Evolutionary conservation across 1,284 basidiomycete species (phyloP).

Genomic region (Cutaneotrichosporon sp.): DNA sequence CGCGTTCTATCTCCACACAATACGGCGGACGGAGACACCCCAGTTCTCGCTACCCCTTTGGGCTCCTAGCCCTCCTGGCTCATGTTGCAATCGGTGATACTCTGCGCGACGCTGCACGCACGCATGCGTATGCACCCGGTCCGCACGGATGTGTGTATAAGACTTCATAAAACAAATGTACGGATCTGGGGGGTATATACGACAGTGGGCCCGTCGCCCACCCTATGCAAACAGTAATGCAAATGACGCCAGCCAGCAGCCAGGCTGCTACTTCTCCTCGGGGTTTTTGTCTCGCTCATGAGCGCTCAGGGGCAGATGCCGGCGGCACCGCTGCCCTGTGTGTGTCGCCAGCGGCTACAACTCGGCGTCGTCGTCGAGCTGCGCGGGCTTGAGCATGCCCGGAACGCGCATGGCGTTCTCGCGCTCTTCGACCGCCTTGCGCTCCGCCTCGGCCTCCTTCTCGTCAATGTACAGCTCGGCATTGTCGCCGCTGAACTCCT

Average conservation of each 20-base stretch:
- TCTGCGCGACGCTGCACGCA: neutral
- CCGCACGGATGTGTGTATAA: neutral
- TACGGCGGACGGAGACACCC: too few relatives aligned
- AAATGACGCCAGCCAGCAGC: conserved; percentile 3
- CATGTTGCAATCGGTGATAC: neutral
- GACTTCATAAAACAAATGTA: conserved; percentile 8
- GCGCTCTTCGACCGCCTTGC: conserved; percentile 69
- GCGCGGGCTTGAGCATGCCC: conserved; percentile 96
- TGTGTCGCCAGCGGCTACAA: conserved; percentile 21
- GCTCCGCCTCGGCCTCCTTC: conserved; percentile 77
- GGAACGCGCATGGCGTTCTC: conserved; percentile 88
- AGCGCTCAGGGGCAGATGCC: neutral
- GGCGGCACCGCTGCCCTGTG: too few relatives aligned
- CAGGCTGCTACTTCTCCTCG: neutral
- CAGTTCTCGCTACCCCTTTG: too few relatives aligned
- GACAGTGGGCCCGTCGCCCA: neutral
- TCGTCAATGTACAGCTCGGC: conserved; percentile 88
- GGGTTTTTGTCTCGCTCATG: too few relatives aligned
- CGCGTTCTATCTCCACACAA: too few relatives aligned
- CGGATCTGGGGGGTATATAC: conserved; percentile 7
- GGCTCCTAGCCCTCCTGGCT: too few relatives aligned
- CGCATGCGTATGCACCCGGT: neutral
- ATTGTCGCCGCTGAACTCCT: conserved; percentile 81
- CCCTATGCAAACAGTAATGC: conserved; percentile 11
- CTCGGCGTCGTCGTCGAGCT: conserved; percentile 70